These are phyloP conservation scores for Pyrus betulifolia DNA, from an alignment of 306 rosid genomes.

Conservation along the genomic window DNA sequence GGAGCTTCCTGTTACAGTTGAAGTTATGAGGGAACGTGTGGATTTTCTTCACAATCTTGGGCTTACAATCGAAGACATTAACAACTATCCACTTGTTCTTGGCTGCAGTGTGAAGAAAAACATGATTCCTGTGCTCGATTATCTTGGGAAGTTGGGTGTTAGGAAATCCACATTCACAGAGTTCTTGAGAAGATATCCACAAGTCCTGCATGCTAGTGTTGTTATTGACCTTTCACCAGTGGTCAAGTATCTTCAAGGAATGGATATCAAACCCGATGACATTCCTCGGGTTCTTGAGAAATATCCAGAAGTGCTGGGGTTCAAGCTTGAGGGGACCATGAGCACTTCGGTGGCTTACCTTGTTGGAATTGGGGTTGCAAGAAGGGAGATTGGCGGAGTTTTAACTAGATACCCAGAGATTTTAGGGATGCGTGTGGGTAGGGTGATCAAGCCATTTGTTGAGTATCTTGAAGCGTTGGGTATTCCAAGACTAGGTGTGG, in stretches of 20 bases:
- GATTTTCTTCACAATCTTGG: conserved; percentile 87
- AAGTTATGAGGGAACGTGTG: conserved; percentile 85
- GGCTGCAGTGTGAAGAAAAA: conserved; percentile 98
- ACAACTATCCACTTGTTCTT: conserved; percentile 89
- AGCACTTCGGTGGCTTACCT: conserved; percentile 92
- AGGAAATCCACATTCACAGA: conserved; percentile 74
- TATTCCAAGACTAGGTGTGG: conserved; percentile 77
- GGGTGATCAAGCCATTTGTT: conserved; percentile 84
- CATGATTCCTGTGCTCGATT: conserved; percentile 97
- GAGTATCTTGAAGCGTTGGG: conserved; percentile 79
- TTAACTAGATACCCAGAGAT: conserved; percentile 83
- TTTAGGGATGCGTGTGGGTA: conserved; percentile 93
- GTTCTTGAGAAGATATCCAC: conserved; percentile 83
- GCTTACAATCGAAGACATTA: conserved; percentile 73
- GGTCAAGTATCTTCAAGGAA: conserved; percentile 81
- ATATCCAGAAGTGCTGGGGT: conserved; percentile 84
- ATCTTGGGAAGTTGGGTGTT: conserved; percentile 91
- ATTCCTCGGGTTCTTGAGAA: conserved; percentile 81
- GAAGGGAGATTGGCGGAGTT: conserved; percentile 80
- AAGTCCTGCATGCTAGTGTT: conserved; percentile 95
- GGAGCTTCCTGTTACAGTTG: conserved; percentile 92
- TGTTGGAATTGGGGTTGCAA: conserved; percentile 83
- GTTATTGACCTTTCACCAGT: conserved; percentile 86
- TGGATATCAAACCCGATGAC: conserved; percentile 78
- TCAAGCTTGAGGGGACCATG: conserved; percentile 98